A percentile compares a stretch with the other conserved stretches of the same genome.
phyloP scores from a whole-genome alignment of 208 protist genomes.

The Trypanosoma mega region DNA sequence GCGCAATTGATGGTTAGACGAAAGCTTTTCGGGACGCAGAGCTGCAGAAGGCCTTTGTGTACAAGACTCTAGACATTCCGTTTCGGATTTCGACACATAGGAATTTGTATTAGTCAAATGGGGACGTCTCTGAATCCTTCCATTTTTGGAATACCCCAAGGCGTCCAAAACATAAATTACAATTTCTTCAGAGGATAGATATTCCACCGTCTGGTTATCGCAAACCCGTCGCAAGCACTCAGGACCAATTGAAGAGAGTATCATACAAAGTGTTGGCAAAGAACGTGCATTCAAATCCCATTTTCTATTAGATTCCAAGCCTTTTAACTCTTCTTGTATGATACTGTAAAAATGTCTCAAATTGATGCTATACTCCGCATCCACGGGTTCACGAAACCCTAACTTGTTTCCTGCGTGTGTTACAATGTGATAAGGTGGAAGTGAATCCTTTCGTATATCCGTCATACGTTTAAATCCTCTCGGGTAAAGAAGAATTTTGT shows the following conservation, averaged over 20 bases:
- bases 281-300: not conserved
- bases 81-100: no score
- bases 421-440: conserved; percentile 20
- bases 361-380: not conserved
- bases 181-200: conserved; percentile 48
- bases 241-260: conserved; percentile 49
- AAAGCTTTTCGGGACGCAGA: no score
- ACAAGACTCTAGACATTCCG: no score
- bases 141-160: not conserved
- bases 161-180: conserved; percentile 33
- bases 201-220: conserved; percentile 33
- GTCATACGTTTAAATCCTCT: conserved; percentile 17
- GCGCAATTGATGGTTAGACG: no score
- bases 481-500: conserved; percentile 7
- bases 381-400: not conserved
- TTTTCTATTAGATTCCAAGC: not conserved
- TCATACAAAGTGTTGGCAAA: conserved; percentile 49
- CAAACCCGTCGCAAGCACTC: conserved; percentile 31
- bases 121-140: not conserved
- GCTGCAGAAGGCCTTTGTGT: no score
- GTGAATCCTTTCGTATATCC: conserved; percentile 1
- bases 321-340: conserved; percentile 11
- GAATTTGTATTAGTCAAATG: not conserved
- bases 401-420: conserved; percentile 5
- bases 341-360: conserved; percentile 9